Evolutionary conservation across 1,139 yeast species (phyloP).

Genomic region (Suhomyces choctaworum): DNA sequence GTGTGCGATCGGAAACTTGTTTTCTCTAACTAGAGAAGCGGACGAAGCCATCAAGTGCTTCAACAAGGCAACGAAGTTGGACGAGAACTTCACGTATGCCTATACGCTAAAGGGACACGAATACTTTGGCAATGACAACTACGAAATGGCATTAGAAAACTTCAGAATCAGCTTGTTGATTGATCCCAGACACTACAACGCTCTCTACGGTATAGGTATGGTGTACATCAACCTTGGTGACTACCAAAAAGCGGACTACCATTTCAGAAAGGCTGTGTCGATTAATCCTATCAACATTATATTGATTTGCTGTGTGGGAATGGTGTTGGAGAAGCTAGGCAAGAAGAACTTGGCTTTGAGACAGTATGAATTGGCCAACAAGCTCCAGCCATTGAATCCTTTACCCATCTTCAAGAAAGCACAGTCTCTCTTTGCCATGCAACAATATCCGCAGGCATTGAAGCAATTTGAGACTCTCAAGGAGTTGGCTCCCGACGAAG

Average conservation of each 20-base stretch:
- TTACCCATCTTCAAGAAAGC: constrained; percentile 89
- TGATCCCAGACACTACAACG: constrained; percentile 87
- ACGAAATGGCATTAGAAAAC: constrained; percentile 83
- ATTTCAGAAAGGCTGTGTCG: constrained; percentile 82
- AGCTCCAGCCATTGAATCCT: constrained; percentile 82
- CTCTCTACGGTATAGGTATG: constrained; percentile 96
- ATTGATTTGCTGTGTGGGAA: constrained; percentile 89
- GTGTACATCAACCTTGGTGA: constrained; percentile 87
- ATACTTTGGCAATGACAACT: constrained; percentile 81
- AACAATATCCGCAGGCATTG: constrained; percentile 70
- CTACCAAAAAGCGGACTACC: constrained; percentile 78
- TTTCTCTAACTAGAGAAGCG: constrained; percentile 79
- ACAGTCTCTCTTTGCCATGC: constrained; percentile 71
- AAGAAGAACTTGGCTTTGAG: constrained; percentile 71
- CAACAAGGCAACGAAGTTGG: constrained; percentile 70
- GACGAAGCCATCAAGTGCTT: constrained; percentile 91
- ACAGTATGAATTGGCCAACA: constrained; percentile 82
- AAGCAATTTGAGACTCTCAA: constrained; percentile 70
- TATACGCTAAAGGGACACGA: constrained; percentile 95
- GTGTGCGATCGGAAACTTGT: constrained; percentile 90
- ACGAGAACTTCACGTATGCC: constrained; percentile 81
- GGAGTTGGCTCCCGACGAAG: constrained; percentile 88
- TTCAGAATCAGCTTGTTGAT: constrained; percentile 76
- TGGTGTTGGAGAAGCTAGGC: constrained; percentile 81
- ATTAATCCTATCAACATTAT: constrained; percentile 92